Percentiles rank a stretch among this genome's conserved stretches.
phyloP scores from a whole-genome alignment of 2,329 filamentous ascomycete species.

The Sporothrix euskadiensis region DNA sequence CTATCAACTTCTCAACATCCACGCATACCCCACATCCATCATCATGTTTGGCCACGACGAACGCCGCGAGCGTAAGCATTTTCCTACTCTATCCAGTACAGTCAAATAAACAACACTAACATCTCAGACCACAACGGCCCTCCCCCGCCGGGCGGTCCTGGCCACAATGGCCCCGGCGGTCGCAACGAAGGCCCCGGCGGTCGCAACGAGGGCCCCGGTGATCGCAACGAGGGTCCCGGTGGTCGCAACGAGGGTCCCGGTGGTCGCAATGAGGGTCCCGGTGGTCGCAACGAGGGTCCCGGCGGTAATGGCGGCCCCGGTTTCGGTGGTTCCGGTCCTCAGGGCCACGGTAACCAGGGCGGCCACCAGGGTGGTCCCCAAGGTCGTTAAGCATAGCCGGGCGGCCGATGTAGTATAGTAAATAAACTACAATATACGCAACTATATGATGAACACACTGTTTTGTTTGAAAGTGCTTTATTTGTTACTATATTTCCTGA shows the following conservation, averaged over 20 bases:
- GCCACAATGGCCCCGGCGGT: not conserved
- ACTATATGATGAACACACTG: too few relatives aligned
- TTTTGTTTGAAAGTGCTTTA: too few relatives aligned
- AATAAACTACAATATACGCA: too few relatives aligned
- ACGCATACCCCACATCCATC: not conserved
- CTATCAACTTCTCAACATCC: not conserved
- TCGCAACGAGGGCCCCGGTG: not conserved
- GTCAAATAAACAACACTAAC: not conserved
- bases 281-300: not conserved
- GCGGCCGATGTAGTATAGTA: too few relatives aligned
- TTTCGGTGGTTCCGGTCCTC: not conserved
- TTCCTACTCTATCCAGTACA: not conserved
- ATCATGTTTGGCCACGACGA: conserved; percentile 13
- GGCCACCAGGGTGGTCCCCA: not conserved
- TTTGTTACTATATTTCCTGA: too few relatives aligned
- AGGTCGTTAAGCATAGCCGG: not conserved
- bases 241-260: not conserved
- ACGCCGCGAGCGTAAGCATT: not conserved
- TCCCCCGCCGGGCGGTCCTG: not conserved
- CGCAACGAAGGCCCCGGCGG: not conserved
- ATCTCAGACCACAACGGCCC: not conserved
- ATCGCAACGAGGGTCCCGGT: not conserved
- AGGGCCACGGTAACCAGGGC: not conserved
- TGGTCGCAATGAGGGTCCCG: not conserved
- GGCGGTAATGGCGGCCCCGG: too few relatives aligned